Conservation (phyloP, 441 rosid species). For the Erodium chrysanthum region DNA sequence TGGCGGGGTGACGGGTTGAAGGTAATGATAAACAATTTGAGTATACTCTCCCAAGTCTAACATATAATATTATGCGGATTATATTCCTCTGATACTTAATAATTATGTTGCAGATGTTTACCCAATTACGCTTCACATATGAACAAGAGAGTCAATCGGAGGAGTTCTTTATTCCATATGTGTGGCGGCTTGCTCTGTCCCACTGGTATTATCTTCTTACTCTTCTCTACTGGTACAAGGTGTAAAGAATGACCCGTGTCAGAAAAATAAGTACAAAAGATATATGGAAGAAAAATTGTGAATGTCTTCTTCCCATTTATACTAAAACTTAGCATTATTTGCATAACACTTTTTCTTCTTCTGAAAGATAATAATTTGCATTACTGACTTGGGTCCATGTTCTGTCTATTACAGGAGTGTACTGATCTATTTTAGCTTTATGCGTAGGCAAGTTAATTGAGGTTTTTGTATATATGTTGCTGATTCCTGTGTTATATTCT, state of each 20-base stretch:
- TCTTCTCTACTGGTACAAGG: not conserved
- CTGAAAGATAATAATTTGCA: not conserved
- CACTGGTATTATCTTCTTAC: constrained; percentile 1
- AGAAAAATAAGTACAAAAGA: not conserved
- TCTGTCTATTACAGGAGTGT: not conserved
- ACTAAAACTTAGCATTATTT: not conserved
- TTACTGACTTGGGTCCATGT: not conserved
- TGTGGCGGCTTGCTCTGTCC: constrained; percentile 76
- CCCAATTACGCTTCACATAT: constrained; percentile 89
- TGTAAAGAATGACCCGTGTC: not conserved
- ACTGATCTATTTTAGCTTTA: not conserved
- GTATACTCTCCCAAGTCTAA: not conserved
- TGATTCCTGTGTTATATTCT: constrained; percentile 15
- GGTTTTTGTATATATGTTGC: not conserved
- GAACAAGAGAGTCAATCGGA: constrained; percentile 98
- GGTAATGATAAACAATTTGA: constrained; percentile 31
- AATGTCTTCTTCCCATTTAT: not conserved
- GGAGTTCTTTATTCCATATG: constrained; percentile 91
- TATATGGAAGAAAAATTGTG: not conserved
- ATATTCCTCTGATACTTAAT: not conserved
- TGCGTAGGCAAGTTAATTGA: too few relatives aligned
- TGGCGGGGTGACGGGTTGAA: constrained; percentile 98
- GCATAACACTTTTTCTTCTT: not conserved
- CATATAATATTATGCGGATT: not conserved
- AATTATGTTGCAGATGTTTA: constrained; percentile 67